phyloP scores from a whole-genome alignment of 805 yeast species.

The Saccharomycopsis selenospora region DNA sequence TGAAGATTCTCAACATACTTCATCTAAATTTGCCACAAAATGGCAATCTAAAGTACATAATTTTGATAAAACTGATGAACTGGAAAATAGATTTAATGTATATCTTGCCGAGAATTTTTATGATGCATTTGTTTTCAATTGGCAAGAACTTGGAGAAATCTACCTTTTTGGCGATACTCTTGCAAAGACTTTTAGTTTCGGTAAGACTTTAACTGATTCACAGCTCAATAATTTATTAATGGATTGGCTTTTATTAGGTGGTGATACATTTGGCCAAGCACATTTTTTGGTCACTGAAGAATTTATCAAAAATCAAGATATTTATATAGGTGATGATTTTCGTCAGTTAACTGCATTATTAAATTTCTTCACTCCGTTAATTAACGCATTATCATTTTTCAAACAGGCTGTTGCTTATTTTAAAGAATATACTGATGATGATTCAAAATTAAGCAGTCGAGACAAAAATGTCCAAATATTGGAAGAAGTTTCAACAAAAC shows the following conservation, averaged over 20 bases:
- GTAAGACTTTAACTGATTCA: background rate
- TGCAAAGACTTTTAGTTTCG: conserved; percentile 4
- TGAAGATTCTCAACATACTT: background rate
- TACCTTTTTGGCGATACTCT: conserved; percentile 19
- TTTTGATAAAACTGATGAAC: conserved; percentile 17
- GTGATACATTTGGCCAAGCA: conserved; percentile 15
- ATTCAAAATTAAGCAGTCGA: conserved; percentile 2
- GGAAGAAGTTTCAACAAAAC: conserved; percentile 12
- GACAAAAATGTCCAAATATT: conserved; percentile 4
- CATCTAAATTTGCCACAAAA: conserved; percentile 5
- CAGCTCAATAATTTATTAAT: conserved; percentile 9
- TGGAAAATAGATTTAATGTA: conserved; percentile 6
- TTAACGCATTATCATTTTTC: conserved; percentile 11
- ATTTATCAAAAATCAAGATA: conserved; percentile 2
- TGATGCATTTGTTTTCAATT: conserved; percentile 15
- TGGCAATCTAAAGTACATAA: conserved; percentile 14
- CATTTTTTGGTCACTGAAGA: conserved; percentile 3
- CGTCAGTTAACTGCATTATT: conserved; percentile 3
- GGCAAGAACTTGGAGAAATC: conserved; percentile 16
- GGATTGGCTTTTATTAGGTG: conserved; percentile 18
- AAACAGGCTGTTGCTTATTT: conserved; percentile 15
- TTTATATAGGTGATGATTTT: conserved; percentile 6
- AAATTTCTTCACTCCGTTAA: conserved; percentile 11
- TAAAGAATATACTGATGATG: conserved; percentile 16
- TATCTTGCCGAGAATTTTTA: conserved; percentile 16